A percentile compares a stretch with the other conserved stretches of the same genome.
Conservation (phyloP, 257 asterid species). For the Solanum tarapatanum region DNA sequence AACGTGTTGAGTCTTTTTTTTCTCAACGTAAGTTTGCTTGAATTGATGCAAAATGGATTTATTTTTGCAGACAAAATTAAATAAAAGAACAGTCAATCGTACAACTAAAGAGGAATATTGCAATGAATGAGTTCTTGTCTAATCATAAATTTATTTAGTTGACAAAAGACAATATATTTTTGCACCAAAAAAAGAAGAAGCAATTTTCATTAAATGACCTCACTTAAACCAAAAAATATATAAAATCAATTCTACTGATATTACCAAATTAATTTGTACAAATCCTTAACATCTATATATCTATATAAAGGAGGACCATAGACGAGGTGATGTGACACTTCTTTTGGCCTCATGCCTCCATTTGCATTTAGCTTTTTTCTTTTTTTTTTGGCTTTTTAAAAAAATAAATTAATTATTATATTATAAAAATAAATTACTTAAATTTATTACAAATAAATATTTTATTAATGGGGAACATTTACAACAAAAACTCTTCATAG, state of each 20-base stretch:
- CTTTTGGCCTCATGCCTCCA: too few species aligned
- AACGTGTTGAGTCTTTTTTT: neutral
- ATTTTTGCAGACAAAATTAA: neutral
- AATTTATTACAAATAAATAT: too few species aligned
- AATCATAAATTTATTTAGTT: neutral
- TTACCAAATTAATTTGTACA: neutral
- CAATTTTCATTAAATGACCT: neutral
- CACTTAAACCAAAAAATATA: neutral
- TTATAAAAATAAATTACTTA: too few species aligned
- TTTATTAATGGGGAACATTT: too few species aligned
- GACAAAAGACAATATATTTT: neutral
- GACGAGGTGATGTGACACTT: too few species aligned
- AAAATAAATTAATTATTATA: too few species aligned
- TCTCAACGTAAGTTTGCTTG: neutral
- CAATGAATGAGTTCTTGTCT: neutral
- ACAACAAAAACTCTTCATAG: too few species aligned
- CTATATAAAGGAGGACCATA: too few species aligned
- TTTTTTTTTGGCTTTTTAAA: too few species aligned
- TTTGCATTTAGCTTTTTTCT: too few species aligned
- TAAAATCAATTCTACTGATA: neutral
- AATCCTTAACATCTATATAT: neutral
- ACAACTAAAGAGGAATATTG: neutral
- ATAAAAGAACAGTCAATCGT: neutral
- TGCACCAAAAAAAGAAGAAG: neutral
- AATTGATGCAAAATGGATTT: neutral